phyloP scores from a whole-genome alignment of 371 early-diverging fungal genomes.

The Rhizopus stolonifer region DNA sequence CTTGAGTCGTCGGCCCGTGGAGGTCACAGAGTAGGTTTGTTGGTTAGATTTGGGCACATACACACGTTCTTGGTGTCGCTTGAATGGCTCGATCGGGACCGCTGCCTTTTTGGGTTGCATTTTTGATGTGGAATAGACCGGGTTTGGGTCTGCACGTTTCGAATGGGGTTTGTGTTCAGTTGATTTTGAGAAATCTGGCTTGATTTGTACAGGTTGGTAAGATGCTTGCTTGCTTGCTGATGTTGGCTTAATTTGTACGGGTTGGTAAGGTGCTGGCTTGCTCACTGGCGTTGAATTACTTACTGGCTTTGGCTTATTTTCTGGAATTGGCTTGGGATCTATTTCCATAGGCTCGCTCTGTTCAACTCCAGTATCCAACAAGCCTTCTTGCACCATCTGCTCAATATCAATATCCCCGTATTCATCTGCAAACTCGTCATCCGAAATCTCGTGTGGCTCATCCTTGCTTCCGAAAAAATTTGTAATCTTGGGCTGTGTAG shows the following conservation, averaged over 20 bases:
- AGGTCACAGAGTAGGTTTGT: constrained; percentile 41
- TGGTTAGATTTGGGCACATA: constrained; percentile 13
- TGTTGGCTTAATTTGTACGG: no score
- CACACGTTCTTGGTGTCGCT: constrained; percentile 15
- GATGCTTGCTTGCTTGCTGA: no score
- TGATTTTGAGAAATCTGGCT: no score
- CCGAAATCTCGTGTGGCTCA: constrained; percentile 17
- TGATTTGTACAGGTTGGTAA: no score
- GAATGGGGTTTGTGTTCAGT: no score
- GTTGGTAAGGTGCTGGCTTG: no score
- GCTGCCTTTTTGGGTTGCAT: not conserved
- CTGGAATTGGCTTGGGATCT: not conserved
- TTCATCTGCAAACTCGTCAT: constrained; percentile 22
- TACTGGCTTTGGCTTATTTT: constrained; percentile 2
- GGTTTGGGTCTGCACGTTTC: no score
- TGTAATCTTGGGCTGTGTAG: constrained; percentile 7
- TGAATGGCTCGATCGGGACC: no score
- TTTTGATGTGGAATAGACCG: no score
- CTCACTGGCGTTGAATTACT: no score
- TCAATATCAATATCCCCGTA: constrained; percentile 39
- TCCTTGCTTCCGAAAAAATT: constrained; percentile 11
- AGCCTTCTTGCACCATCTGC: constrained; percentile 45
- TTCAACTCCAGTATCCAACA: constrained; percentile 4
- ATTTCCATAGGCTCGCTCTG: not conserved
- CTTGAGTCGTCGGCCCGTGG: constrained; percentile 37